A percentile compares a stretch with the other conserved stretches of the same genome.
These are phyloP conservation scores for Kodamaea kakaduensis DNA, from an alignment of 805 yeast species.

Conservation along the genomic window DNA sequence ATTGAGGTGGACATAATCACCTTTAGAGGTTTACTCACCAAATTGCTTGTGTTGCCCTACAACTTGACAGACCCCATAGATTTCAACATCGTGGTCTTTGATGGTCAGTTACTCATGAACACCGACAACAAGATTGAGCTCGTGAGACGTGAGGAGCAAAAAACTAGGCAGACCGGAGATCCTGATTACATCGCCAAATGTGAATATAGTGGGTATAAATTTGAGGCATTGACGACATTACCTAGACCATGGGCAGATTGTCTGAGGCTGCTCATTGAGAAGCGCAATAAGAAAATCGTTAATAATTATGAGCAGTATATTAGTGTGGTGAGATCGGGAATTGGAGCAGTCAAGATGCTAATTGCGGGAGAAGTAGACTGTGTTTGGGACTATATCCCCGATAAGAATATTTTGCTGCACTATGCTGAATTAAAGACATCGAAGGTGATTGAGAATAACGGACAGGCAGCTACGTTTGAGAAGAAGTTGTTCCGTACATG, in stretches of 20 bases:
- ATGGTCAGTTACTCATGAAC: slow-evolving; percentile 68
- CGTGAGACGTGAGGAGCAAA: slow-evolving; percentile 23
- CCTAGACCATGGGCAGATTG: slow-evolving; percentile 71
- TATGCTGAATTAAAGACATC: slow-evolving; percentile 85
- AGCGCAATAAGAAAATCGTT: slow-evolving; percentile 55
- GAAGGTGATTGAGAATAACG: slow-evolving; percentile 48
- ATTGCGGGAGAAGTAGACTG: slow-evolving; percentile 93
- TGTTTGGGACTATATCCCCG: slow-evolving; percentile 75
- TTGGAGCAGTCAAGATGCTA: slow-evolving; percentile 64
- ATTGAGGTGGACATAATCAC: slow-evolving; percentile 66
- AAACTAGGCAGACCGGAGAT: slow-evolving; percentile 11
- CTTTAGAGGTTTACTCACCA: slow-evolving; percentile 81
- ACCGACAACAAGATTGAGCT: slow-evolving; percentile 41
- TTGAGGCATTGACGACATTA: slow-evolving; percentile 74
- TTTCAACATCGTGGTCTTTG: slow-evolving; percentile 63
- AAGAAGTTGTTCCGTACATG: slow-evolving; percentile 74
- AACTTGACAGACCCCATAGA: slow-evolving; percentile 53
- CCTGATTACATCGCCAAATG: slow-evolving; percentile 33
- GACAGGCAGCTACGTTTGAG: slow-evolving; percentile 65
- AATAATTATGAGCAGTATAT: slow-evolving; percentile 74
- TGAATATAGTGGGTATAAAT: slow-evolving; percentile 75
- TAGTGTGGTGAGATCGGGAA: slow-evolving; percentile 79
- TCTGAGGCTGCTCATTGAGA: slow-evolving; percentile 64
- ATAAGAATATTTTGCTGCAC: slow-evolving; percentile 55
- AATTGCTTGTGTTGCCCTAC: slow-evolving; percentile 65